Evolutionary conservation across 805 yeast species (phyloP), one percentile per base, ranked within the genome.

Genomic region (Komagataella ulmi): DNA sequence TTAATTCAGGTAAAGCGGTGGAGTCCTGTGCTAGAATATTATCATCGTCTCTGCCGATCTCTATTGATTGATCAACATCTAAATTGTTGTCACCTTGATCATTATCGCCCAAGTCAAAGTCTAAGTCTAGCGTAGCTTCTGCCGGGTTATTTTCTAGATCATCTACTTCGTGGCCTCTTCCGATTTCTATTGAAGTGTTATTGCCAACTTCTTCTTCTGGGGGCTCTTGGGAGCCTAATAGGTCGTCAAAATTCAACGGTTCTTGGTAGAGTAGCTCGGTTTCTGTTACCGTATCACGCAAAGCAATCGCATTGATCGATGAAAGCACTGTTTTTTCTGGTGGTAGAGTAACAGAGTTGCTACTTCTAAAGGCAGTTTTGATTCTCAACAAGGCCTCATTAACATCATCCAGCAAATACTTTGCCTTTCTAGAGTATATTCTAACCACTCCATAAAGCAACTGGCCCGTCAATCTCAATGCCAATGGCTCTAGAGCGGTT

Each of bases 371-470:
- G 2, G 87, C 77, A 43, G 84, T 76, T 60, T 85, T 86, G 60
- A 89, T 71, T 58, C 81, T 83, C 56, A 80, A 66, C 54, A 88
- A 65, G 3, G 88, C 84, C 57, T 86, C 95, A 49, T 81, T 76
- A 45, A 88, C 91, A 62, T 90, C 97, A 52, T 88, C 95, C 49
- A 85, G 70, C 21, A 90, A 69, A 57, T 86, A 86, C 58, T 83
- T 84, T 24, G 96, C 88, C 65, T 90, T 87, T 54, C 91, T 72
- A 10, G 93, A 82, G 65, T 88, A 90, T 19, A 90, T 90, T 53
- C 88, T 74, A 43, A 88, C 95, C 3, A 90, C 88, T 50, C 97
- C 97, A 52, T 85, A 80, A 45, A 90, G 70, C 51, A 90, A 71
- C 61, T 89, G 96, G 3, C 96, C 95, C 1, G 96, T 85, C 23